These are phyloP conservation scores for Leersia perrieri DNA, from an alignment of 176 grass and related monocot genomes.

Conservation along the genomic window DNA sequence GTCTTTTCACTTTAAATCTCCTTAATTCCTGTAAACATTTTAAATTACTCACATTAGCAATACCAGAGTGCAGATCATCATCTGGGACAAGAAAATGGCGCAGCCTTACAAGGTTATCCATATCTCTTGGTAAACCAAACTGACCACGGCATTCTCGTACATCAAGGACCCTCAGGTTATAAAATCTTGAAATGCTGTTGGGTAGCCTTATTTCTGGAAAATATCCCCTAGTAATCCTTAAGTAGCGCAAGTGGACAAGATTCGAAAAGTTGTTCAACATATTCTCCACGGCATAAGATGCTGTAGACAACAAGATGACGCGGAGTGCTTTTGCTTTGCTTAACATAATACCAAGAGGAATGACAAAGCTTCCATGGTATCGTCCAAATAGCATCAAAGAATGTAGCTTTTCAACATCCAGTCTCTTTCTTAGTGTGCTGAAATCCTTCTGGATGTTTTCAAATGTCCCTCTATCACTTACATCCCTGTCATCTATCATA, in stretches of 20 bases:
- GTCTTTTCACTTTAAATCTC: background rate
- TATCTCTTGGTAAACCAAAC: background rate
- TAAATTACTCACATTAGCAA: background rate
- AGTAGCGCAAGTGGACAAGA: slow-evolving; percentile 4
- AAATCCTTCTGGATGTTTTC: background rate
- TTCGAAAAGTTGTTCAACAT: background rate
- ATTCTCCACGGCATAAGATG: background rate
- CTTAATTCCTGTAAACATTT: background rate
- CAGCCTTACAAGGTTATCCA: background rate
- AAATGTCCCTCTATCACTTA: background rate
- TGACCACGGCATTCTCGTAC: accelerated
- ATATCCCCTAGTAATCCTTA: background rate
- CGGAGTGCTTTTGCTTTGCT: background rate
- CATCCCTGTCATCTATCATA: background rate
- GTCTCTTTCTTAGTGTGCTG: background rate
- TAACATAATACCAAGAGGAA: background rate
- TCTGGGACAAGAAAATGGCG: background rate
- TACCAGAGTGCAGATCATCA: background rate
- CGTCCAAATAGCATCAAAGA: slow-evolving; percentile 19
- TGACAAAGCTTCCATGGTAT: background rate
- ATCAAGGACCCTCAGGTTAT: background rate
- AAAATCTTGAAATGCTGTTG: background rate
- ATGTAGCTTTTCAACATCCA: background rate
- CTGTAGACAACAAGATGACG: background rate
- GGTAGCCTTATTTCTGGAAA: background rate